Conservation (phyloP, 495 filamentous ascomycete genomes). For the Penicillium canariense region DNA sequence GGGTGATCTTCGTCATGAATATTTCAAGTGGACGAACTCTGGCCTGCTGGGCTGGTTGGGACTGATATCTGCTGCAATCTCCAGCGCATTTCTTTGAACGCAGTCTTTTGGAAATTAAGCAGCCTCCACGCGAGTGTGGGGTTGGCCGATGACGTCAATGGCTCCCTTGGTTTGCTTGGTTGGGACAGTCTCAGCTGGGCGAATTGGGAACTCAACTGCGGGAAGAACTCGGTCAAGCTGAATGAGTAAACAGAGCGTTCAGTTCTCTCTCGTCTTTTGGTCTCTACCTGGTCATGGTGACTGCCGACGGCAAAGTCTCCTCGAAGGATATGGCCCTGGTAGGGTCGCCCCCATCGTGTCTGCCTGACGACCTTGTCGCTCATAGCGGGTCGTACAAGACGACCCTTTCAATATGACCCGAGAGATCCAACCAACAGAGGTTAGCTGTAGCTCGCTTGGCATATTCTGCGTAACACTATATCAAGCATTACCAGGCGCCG, state of each 20-base stretch:
- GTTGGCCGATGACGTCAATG: not conserved
- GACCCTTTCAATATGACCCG: not conserved
- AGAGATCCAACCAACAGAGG: not conserved
- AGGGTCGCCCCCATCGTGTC: too few species aligned
- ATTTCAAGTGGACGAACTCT: not conserved
- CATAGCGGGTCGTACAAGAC: not conserved
- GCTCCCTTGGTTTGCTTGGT: not conserved
- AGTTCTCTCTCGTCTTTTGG: too few species aligned
- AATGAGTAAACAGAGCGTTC: not conserved
- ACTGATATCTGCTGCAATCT: not conserved
- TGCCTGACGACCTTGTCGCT: not conserved
- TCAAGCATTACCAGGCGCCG: too few species aligned
- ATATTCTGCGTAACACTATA: not conserved
- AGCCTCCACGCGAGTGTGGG: not conserved
- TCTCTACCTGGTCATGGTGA: too few species aligned
- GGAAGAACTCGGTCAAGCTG: not conserved
- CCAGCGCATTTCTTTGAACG: too few species aligned
- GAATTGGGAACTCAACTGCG: not conserved
- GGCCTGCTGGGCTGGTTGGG: not conserved
- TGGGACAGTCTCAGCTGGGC: not conserved
- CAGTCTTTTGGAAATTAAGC: not conserved
- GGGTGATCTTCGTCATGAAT: not conserved
- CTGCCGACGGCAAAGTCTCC: not conserved
- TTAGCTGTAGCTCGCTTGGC: not conserved
- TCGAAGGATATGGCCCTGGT: not conserved